phyloP scores from a whole-genome alignment of 176 grass and related monocot species.

The Phyllostachys edulis region DNA sequence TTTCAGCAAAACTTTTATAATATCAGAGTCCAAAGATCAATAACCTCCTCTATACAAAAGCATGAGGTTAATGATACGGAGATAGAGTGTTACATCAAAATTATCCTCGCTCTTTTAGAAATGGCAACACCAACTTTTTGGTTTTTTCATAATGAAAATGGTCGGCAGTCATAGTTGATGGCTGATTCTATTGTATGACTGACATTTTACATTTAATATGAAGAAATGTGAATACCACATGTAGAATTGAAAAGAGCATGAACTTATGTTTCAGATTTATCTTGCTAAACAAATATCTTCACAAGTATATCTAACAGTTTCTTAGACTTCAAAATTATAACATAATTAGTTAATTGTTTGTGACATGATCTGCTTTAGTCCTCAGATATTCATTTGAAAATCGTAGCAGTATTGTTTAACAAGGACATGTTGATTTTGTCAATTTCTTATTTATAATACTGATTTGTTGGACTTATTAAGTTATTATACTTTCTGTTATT shows the following conservation, averaged over 20 bases:
- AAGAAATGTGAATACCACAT: neutral
- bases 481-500: slow-evolving; percentile 12
- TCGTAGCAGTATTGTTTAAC: neutral
- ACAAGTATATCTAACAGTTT: neutral
- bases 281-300: neutral
- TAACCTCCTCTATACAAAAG: neutral
- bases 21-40: neutral
- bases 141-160: neutral
- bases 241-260: neutral
- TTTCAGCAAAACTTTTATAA: neutral
- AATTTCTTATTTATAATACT: neutral
- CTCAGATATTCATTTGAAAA: neutral
- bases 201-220: neutral
- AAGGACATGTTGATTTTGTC: neutral
- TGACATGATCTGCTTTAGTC: neutral
- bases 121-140: neutral
- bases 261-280: neutral
- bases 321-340: neutral
- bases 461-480: neutral
- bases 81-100: slow-evolving; percentile 6
- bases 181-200: slow-evolving; percentile 2
- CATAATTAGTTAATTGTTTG: neutral
- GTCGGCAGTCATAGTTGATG: neutral
- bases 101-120: neutral
- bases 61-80: neutral